These are phyloP conservation scores for Fistulina hepatica DNA, from an alignment of 1,284 basidiomycete genomes.

Conservation along the genomic window DNA sequence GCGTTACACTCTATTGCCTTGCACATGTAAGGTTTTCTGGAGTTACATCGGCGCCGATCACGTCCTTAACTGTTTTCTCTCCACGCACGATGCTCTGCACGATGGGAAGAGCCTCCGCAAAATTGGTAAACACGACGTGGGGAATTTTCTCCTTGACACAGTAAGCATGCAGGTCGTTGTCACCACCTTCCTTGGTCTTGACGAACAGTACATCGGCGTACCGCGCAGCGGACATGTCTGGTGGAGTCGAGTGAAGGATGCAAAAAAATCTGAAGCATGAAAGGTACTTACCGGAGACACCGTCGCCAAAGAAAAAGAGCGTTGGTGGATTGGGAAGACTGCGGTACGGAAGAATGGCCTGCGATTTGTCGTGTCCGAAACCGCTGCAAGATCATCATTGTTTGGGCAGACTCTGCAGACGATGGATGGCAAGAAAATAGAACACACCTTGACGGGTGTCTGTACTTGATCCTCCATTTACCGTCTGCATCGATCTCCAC, in stretches of 20 bases:
- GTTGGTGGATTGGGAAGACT: conserved; percentile 60
- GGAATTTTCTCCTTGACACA: conserved; percentile 59
- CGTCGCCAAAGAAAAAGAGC: conserved; percentile 92
- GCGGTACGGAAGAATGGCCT: conserved; percentile 81
- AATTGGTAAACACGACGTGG: conserved; percentile 59
- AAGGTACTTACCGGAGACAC: conserved; percentile 63
- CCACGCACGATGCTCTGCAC: conserved; percentile 60
- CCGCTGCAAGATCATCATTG: conserved; percentile 31
- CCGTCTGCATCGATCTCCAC: conserved; percentile 56
- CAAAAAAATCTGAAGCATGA: background rate
- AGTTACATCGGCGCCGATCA: too few species aligned
- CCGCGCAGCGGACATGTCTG: conserved; percentile 81
- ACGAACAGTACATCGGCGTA: conserved; percentile 89
- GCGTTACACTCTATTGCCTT: too few species aligned
- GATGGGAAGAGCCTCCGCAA: conserved; percentile 45
- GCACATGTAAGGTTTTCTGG: too few species aligned
- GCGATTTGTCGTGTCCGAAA: conserved; percentile 90
- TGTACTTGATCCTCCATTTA: conserved; percentile 78
- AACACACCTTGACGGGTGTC: conserved; percentile 75
- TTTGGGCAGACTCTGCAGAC: conserved; percentile 1
- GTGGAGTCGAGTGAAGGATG: conserved; percentile 1
- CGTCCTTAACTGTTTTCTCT: conserved; percentile 35
- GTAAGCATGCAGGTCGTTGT: conserved; percentile 78
- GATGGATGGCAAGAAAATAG: background rate
- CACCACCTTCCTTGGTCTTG: conserved; percentile 67